phyloP scores from a whole-genome alignment of 1,284 basidiomycete genomes.

The Coniophora puteana region DNA sequence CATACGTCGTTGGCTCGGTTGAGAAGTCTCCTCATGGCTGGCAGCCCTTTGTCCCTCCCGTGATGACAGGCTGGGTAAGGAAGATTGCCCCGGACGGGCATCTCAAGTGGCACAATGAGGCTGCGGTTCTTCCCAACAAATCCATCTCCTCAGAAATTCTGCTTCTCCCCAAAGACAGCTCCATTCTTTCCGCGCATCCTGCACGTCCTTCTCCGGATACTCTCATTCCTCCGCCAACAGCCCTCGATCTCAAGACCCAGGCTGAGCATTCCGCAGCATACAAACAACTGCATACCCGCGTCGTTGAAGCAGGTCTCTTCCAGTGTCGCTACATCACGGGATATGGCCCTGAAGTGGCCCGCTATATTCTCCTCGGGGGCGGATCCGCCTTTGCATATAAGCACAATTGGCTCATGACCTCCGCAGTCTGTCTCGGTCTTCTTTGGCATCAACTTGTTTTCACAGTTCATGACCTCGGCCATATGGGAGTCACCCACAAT shows the following conservation, averaged over 20 bases:
- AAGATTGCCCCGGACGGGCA: slow-evolving; percentile 40
- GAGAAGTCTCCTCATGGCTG: slow-evolving; percentile 58
- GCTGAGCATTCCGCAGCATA: slow-evolving; percentile 76
- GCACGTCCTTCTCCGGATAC: slow-evolving; percentile 53
- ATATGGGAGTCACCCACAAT: slow-evolving; percentile 89
- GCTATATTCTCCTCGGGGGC: slow-evolving; percentile 68
- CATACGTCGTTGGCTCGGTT: slow-evolving; percentile 77
- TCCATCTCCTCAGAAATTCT: slow-evolving; percentile 57
- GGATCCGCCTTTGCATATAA: slow-evolving; percentile 63
- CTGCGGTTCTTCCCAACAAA: slow-evolving; percentile 38
- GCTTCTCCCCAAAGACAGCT: slow-evolving; percentile 44
- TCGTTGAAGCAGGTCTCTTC: slow-evolving; percentile 85
- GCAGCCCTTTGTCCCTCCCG: slow-evolving; percentile 84
- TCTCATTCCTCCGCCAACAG: slow-evolving; percentile 49
- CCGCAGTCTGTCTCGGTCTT: slow-evolving; percentile 80
- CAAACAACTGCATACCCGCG: slow-evolving; percentile 71
- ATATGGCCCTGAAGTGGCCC: slow-evolving; percentile 83
- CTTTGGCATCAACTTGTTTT: slow-evolving; percentile 97
- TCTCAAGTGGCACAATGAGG: slow-evolving; percentile 60
- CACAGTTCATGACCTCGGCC: slow-evolving; percentile 91
- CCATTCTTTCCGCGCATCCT: slow-evolving; percentile 20
- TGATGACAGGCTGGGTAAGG: slow-evolving; percentile 80
- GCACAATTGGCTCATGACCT: slow-evolving; percentile 61
- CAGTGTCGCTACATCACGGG: slow-evolving; percentile 80
- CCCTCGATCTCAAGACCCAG: slow-evolving; percentile 61